These are phyloP conservation scores for Hyaloscypha finlandica DNA, from an alignment of 495 filamentous ascomycete genomes.

Conservation along the genomic window DNA sequence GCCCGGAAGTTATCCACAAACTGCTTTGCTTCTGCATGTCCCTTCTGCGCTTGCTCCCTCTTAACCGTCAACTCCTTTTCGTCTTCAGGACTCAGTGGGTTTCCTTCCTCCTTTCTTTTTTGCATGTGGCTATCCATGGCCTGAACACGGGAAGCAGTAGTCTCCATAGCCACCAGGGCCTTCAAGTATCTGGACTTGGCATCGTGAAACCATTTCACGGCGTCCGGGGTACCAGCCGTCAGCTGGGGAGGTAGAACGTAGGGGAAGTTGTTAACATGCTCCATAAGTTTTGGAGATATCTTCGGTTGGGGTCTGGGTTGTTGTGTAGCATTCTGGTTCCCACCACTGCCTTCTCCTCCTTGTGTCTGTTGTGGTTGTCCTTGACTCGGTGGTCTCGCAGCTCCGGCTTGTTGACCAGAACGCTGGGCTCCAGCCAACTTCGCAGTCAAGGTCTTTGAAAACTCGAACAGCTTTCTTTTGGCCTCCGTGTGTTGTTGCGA, in stretches of 20 bases:
- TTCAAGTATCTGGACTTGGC: conserved; percentile 31
- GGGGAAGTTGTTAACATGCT: conserved; percentile 31
- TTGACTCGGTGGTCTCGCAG: conserved; percentile 20
- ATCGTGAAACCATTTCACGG: conserved; percentile 29
- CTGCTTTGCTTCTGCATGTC: conserved; percentile 28
- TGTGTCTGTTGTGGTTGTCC: conserved; percentile 25
- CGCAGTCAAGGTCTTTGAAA: conserved; percentile 62
- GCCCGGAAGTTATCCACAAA: conserved; percentile 32
- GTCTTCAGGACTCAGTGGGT: conserved; percentile 27
- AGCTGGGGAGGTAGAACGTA: conserved; percentile 27
- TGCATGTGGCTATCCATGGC: conserved; percentile 19
- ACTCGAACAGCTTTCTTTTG: conserved; percentile 62
- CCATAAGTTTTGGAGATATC: conserved; percentile 32
- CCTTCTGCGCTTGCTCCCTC: conserved; percentile 21
- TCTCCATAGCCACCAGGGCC: conserved; percentile 31
- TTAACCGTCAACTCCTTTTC: conserved; percentile 34
- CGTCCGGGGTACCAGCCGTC: conserved; percentile 23
- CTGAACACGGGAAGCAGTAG: conserved; percentile 8
- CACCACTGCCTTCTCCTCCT: conserved; percentile 17
- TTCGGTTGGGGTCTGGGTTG: conserved; percentile 21
- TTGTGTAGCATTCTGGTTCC: conserved; percentile 7
- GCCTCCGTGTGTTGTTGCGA: conserved; percentile 61
- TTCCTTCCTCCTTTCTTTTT: conserved; percentile 33
- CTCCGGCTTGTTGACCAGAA: conserved; percentile 13
- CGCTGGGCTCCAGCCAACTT: conserved; percentile 49